Base-by-base conservation (phyloP, 2,329 filamentous ascomycete species). In the Sporothrix luriei region DNA sequence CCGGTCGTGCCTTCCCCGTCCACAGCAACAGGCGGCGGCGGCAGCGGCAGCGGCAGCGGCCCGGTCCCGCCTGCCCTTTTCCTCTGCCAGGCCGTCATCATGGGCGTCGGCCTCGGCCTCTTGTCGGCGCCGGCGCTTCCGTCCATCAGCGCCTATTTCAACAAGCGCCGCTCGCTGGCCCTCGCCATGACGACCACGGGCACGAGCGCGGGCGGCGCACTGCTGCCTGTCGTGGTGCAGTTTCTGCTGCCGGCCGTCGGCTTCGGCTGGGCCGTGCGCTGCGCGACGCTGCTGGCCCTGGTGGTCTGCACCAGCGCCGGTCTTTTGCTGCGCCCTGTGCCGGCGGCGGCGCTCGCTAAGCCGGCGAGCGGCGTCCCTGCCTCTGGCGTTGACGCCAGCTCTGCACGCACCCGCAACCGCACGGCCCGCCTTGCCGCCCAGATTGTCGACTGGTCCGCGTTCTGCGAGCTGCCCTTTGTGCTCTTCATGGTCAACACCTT, bases 241-340 rank as follows among this genome's bases (percentile, higher is more conserved):
- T 84, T 87, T 68, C 78, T 91, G 7, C 81, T 90, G 3, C 88
- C 88, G 0, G 80, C 78, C 38, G 78, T 91, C 19, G 89, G 89
- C 0, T 91, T 90, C 74, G 81, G 83, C 1, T 91, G 88, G 88
- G 88, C 89, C 0, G 83, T 90, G 38, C 81, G 89, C 1, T 83
- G 84, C 3, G 79, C 88, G 33, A 88, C 84, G 0, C 87, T 91
- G 70, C 82, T 90, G 59, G 85, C 86, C 40, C 73, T 90, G 9
- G 81, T 79, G 10, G 81, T 79, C 13, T 75, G 82, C 6, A 74
- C 81, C 14, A 74, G 79, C 3, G 74, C 83, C 61, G 73, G 82
- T 5, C 77, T 83, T 69, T 72, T 81, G 21, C 76, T 87, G 68
- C 82, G 80, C 66, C 54, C 57, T 19, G 49, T 43, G 11, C 61